Evolutionary conservation across 129 eudicot species (phyloP), one percentile per base, ranked within the genome.

Genomic region (Lactuca saligna): DNA sequence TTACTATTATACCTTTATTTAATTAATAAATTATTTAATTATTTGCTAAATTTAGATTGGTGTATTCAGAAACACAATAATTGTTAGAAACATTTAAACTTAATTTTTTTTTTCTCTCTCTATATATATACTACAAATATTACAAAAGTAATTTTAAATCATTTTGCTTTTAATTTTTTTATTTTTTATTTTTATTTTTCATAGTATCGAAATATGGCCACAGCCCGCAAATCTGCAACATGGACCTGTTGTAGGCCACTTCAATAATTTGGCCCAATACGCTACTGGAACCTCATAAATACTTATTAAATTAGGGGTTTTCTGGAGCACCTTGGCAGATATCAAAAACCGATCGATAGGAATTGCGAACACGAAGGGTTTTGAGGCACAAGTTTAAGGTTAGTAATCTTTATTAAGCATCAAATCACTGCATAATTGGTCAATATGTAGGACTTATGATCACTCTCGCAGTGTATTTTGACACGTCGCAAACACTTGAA

Each of bases 371-470:
- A 55, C 42, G 33, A 41, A 54, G 65, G 32, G 49, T 39, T 73
- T 44, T 16, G 64, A 54, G 46, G 49, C 42, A 54, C 65, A 41
- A 64, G 78, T 71, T 73, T 73, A 55, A 64, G 78, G 78, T 73
- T 73, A 55, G 71, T 64, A 57, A 42, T 54, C 12, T 32, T 3
- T n/a, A 57, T 70, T 58, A 11, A 3, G 32, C 33, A 4, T 41
- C 15, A 17, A 29, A 17, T 46, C 64, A 38, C 16, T 14, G 12
- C n/a, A 33, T 20, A 50, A 34, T 51, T 13, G 8, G 6, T 59
- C 9, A 5, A n/a, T 38, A 5, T 72, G 1, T 8, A n/a, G 51
- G 29, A 12, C 48, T 25, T 73, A 6, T 63, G 57, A 38, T 39
- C 56, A 56, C 61, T 54, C 31, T 57, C 46, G 1, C 14, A 12